phyloP scores from a whole-genome alignment of 78 protist species.

The Creolimax fragrantissima region DNA sequence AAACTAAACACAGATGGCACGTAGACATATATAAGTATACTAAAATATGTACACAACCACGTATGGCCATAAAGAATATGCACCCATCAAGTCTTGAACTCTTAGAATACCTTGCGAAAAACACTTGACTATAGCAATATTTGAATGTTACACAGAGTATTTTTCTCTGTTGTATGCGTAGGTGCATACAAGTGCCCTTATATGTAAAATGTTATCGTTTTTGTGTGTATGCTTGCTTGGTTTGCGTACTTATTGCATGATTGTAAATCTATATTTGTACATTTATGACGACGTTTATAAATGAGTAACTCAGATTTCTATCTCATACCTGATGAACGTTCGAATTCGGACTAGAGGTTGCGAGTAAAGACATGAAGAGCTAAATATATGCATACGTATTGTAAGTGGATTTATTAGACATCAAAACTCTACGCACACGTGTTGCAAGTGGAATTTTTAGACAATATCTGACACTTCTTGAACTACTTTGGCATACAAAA shows the following conservation, averaged over 20 bases:
- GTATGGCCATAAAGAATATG: not conserved
- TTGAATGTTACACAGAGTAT: not conserved
- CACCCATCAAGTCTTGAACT: not conserved
- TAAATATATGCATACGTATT: too few species aligned
- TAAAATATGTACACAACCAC: slow-evolving; percentile 1
- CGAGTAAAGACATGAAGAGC: not conserved
- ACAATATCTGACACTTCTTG: too few species aligned
- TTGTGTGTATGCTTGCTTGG: not conserved
- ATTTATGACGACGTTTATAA: too few species aligned
- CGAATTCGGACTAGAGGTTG: not conserved
- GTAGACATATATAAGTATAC: not conserved
- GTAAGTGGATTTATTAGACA: too few species aligned
- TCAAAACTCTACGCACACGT: too few species aligned
- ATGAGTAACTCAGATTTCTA: too few species aligned
- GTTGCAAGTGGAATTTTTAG: too few species aligned
- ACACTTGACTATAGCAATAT: too few species aligned
- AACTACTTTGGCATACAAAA: too few species aligned
- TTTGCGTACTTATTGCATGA: not conserved
- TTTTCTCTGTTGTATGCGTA: not conserved
- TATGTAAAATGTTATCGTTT: not conserved
- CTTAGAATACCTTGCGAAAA: not conserved
- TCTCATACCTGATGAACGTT: not conserved
- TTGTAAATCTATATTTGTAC: not conserved
- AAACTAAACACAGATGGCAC: not conserved
- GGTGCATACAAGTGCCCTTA: not conserved